phyloP scores from a whole-genome alignment of 306 rosid species.

The Gastrolobium bilobum region DNA sequence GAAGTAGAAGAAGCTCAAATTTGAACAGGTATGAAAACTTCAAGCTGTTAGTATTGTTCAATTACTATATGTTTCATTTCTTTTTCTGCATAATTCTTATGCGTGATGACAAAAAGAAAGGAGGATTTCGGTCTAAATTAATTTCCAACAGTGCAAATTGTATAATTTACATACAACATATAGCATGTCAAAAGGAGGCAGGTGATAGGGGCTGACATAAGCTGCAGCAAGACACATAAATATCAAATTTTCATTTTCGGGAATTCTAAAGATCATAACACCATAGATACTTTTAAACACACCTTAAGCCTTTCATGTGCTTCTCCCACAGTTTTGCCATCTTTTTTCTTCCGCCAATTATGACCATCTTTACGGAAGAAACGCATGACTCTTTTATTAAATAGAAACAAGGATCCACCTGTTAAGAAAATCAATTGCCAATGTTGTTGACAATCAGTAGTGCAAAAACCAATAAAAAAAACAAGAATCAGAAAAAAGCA shows the following conservation, averaged over 20 bases:
- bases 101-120: slow-evolving; percentile 18
- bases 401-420: slow-evolving; percentile 91
- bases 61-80: slow-evolving; percentile 8
- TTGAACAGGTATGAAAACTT: slow-evolving; percentile 33
- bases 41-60: slow-evolving; percentile 14
- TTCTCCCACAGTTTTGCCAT: slow-evolving; percentile 91
- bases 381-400: slow-evolving; percentile 89
- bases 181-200: slow-evolving; percentile 14
- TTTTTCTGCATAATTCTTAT: slow-evolving; percentile 23
- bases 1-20: slow-evolving; percentile 37
- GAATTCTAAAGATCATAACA: slow-evolving; percentile 28
- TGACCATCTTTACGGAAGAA: slow-evolving; percentile 97
- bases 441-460: slow-evolving; percentile 27
- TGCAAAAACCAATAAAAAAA: slow-evolving; percentile 26
- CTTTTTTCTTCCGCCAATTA: slow-evolving; percentile 93
- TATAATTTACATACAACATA: slow-evolving; percentile 7
- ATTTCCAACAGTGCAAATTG: slow-evolving; percentile 8
- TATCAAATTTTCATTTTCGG: neutral
- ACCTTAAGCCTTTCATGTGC: slow-evolving; percentile 99
- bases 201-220: neutral
- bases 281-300: slow-evolving; percentile 24
- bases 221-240: slow-evolving; percentile 10
- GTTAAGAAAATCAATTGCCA: slow-evolving; percentile 43
- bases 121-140: slow-evolving; percentile 4
- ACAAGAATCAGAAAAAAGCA: neutral